A percentile compares a stretch with the other conserved stretches of the same genome.
Conservation (phyloP, 2,329 filamentous ascomycete species). For the Fusarium sp. region DNA sequence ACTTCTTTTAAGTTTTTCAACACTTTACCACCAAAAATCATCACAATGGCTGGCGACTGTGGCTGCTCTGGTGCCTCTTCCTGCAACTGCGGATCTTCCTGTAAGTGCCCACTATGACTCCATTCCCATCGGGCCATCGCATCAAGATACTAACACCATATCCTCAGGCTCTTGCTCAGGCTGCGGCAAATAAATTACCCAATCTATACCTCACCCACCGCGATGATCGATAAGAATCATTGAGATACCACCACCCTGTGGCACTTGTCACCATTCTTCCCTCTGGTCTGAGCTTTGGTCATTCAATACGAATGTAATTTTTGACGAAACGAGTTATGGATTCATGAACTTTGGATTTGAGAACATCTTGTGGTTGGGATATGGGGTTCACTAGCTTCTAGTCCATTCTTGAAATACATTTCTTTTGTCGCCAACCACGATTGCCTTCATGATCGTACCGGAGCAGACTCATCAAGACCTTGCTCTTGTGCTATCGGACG, state of each 20-base stretch:
- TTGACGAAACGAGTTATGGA: slow-evolving; percentile 22
- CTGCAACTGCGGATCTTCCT: slow-evolving; percentile 57
- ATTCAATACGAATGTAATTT: slow-evolving; percentile 14
- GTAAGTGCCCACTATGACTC: slow-evolving; percentile 46
- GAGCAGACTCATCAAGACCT: background rate
- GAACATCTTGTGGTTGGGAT: slow-evolving; percentile 34
- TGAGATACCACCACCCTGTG: slow-evolving; percentile 29
- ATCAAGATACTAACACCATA: slow-evolving; percentile 26
- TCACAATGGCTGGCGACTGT: slow-evolving; percentile 57
- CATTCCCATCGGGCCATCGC: background rate
- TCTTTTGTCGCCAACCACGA: slow-evolving; percentile 12
- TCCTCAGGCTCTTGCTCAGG: slow-evolving; percentile 53
- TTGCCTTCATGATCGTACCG: background rate
- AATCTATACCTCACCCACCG: slow-evolving; percentile 12
- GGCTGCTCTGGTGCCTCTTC: slow-evolving; percentile 55
- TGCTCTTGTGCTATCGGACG: background rate
- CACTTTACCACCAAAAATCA: slow-evolving; percentile 34
- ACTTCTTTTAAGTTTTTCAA: slow-evolving; percentile 7
- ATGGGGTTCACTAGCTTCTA: slow-evolving; percentile 35
- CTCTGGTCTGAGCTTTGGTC: slow-evolving; percentile 12
- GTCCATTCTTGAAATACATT: slow-evolving; percentile 40
- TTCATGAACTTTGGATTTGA: slow-evolving; percentile 24
- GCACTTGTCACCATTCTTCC: slow-evolving; percentile 36
- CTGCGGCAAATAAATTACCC: slow-evolving; percentile 50
- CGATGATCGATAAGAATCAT: slow-evolving; percentile 27